Evolutionary conservation across 768 basidiomycete species (phyloP).

Genomic region (Serendipita vermifera): DNA sequence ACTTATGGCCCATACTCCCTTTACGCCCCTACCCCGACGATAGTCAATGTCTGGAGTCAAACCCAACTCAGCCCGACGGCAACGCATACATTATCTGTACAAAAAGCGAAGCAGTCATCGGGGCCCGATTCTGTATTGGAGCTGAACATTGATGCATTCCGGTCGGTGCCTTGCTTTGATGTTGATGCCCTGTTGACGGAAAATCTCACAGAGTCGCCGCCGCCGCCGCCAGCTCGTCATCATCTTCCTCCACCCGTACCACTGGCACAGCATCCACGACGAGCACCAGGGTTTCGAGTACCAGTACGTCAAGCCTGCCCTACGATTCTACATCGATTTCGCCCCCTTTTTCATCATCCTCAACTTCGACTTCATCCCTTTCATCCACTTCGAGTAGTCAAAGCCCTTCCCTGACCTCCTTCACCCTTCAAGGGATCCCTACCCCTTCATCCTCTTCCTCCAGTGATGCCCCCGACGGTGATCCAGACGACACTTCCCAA

Average conservation of each 20-base stretch:
- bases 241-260: neutral
- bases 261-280: neutral
- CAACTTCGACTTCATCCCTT: neutral
- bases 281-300: neutral
- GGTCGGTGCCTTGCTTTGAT: neutral
- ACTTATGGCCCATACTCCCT: neutral
- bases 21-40: neutral
- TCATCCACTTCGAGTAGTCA: no score
- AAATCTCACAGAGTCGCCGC: neutral
- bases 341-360: neutral
- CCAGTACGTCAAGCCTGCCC: constrained; percentile 5
- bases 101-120: neutral
- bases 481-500: no score
- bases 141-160: constrained; percentile 3
- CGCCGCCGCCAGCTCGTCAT: neutral
- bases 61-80: neutral
- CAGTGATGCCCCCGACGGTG: no score
- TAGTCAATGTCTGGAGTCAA: constrained; percentile 6
- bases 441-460: no score
- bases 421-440: no score
- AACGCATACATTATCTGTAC: neutral
- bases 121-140: neutral
- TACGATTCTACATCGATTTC: neutral
- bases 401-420: no score
- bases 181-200: neutral